Percentiles rank a stretch among this genome's conserved stretches.
Conservation (phyloP, 495 filamentous ascomycete species). For the Beverwykella pulmonaria region DNA sequence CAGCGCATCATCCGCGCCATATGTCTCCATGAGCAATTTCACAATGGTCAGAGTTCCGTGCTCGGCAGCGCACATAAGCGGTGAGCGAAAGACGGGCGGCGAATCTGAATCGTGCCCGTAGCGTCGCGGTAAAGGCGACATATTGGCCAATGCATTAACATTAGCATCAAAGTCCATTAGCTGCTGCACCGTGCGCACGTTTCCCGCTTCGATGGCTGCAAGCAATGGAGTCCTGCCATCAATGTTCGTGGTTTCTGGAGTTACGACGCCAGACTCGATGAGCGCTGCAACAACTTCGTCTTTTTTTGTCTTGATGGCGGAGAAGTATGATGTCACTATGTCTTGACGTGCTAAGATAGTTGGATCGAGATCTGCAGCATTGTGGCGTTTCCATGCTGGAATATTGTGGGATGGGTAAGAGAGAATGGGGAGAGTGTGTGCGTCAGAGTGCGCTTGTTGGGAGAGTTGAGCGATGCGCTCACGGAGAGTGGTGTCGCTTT, state of each 20-base stretch:
- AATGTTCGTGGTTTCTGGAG: slow-evolving; percentile 18
- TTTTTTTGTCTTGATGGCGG: slow-evolving; percentile 23
- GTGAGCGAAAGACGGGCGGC: slow-evolving; percentile 9
- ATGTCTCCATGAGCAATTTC: slow-evolving; percentile 34
- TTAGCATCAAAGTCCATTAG: slow-evolving; percentile 30
- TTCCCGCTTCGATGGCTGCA: slow-evolving; percentile 24
- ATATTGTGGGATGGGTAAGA: background rate
- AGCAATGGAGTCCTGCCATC: slow-evolving; percentile 26
- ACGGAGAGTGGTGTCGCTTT: background rate
- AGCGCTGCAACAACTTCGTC: slow-evolving; percentile 26
- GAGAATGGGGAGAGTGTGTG: background rate
- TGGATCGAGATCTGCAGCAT: background rate
- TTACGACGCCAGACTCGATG: slow-evolving; percentile 20
- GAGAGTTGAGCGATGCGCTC: background rate
- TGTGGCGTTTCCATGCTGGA: background rate
- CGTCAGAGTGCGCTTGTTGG: background rate
- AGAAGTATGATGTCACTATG: slow-evolving; percentile 23
- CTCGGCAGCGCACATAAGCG: slow-evolving; percentile 21
- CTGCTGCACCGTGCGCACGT: slow-evolving; percentile 26
- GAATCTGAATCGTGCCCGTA: background rate
- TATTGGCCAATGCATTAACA: slow-evolving; percentile 15
- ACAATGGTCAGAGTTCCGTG: slow-evolving; percentile 28
- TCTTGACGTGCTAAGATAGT: slow-evolving; percentile 1
- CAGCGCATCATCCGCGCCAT: slow-evolving; percentile 36
- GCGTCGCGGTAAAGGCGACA: background rate